These are phyloP conservation scores for Zizania latifolia DNA, from an alignment of 176 grass and related monocot genomes.

Conservation along the genomic window DNA sequence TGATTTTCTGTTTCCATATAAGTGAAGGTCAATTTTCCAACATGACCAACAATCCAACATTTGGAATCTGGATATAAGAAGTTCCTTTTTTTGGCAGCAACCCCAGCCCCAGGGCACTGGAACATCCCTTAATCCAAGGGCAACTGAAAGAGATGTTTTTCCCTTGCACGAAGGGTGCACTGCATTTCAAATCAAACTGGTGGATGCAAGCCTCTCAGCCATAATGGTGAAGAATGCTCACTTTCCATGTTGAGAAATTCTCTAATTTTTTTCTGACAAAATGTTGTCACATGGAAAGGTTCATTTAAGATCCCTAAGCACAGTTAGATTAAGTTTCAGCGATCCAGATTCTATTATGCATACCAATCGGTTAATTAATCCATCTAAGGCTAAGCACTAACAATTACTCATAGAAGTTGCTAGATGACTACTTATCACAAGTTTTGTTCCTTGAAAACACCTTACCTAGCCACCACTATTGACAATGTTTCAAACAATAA, in stretches of 20 bases:
- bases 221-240: slow-evolving; percentile 3
- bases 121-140: slow-evolving; percentile 31
- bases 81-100: slow-evolving; percentile 28
- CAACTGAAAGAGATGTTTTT: slow-evolving; percentile 41
- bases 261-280: background rate
- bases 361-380: background rate
- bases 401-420: background rate
- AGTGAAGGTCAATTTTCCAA: slow-evolving; percentile 16
- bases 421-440: background rate
- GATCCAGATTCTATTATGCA: background rate
- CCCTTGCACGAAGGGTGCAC: background rate
- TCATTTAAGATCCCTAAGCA: slow-evolving; percentile 7
- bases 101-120: slow-evolving; percentile 34
- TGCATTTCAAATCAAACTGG: background rate
- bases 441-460: slow-evolving; percentile 8
- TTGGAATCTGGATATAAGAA: background rate
- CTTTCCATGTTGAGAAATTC: slow-evolving; percentile 1
- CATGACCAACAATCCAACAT: background rate
- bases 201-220: slow-evolving; percentile 19
- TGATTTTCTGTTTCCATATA: background rate
- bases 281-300: slow-evolving; percentile 9
- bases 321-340: slow-evolving; percentile 1
- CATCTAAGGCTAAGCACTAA: background rate
- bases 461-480: background rate
- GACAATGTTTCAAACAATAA: slow-evolving; percentile 8